Evolutionary conservation across 345 rosid species (phyloP).

Genomic region (Pistacia atlantica): DNA sequence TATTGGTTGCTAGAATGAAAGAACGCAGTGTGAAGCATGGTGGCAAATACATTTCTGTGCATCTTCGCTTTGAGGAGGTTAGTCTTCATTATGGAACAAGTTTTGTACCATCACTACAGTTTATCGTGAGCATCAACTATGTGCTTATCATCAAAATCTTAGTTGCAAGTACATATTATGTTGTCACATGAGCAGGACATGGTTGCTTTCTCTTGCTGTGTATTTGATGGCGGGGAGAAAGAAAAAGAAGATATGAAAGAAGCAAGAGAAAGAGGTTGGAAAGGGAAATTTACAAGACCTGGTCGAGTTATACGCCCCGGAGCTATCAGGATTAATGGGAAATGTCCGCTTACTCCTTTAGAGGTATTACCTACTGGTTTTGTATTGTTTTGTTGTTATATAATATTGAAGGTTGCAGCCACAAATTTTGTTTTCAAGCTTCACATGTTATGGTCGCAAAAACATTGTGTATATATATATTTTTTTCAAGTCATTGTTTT

Average conservation of each 20-base stretch:
- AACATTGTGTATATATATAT: background rate
- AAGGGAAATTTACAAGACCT: conserved; percentile 94
- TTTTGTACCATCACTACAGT: conserved; percentile 1
- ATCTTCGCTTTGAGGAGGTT: conserved; percentile 99
- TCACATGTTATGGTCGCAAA: background rate
- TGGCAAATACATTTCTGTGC: conserved; percentile 87
- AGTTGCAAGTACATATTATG: conserved; percentile 11
- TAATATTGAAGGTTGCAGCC: background rate
- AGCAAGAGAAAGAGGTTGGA: conserved; percentile 99
- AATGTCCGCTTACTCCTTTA: conserved; percentile 95
- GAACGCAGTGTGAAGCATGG: conserved; percentile 78
- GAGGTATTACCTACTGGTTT: conserved; percentile 56
- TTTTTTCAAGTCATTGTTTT: background rate
- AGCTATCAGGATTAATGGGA: conserved; percentile 91
- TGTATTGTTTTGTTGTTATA: background rate
- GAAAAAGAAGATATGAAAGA: conserved; percentile 87
- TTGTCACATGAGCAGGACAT: conserved; percentile 65
- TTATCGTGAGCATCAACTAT: background rate
- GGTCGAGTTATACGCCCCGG: conserved; percentile 99
- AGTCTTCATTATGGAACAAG: conserved; percentile 30
- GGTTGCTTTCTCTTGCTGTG: conserved; percentile 99
- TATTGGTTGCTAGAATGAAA: conserved; percentile 93
- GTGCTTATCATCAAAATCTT: conserved; percentile 1
- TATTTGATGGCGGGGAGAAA: conserved; percentile 93
- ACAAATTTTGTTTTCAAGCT: background rate